Evolutionary conservation across 1,284 basidiomycete species (phyloP), one percentile per base, ranked within the genome.

Genomic region (Papiliotrema flavescens): DNA sequence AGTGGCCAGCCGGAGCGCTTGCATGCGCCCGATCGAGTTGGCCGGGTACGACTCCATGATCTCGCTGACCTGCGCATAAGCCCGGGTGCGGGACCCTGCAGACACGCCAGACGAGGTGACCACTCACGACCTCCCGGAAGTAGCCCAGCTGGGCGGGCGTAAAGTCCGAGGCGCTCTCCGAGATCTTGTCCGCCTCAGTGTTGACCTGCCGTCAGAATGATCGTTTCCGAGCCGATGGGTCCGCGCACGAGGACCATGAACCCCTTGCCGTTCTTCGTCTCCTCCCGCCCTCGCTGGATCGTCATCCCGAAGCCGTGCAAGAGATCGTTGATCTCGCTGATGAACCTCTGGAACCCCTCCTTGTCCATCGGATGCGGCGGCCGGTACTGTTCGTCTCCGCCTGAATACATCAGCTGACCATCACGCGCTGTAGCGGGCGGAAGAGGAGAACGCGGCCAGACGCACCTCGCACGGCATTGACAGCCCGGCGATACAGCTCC

Each of bases 31-130:
- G 32, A 76, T 53, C 5, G 74, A 75, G 56, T 73, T 73, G 41
- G 62, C 73, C 3, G 74, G 75, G 51, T 74, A 73, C 0, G 67
- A 70, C 3, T 55, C 49, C 35, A 75, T 62, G 36, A 76, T 75
- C 22, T 59, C 68, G 32, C 61, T 57, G 42, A 69, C 54, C 67
- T 71, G 36, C 2, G 5, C 13, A 22, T 28, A 37, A 20, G 20
- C 20, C 36, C 11, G 15, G 1, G 13, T 24, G 8, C n/a, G 2
- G 9, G 22, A 23, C 24, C 32, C 15, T 26, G 20, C 7, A 23
- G 8, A 39, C 24, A 34, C 14, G 49, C 39, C 15, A 41, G 17
- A 28, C 35, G 9, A 4, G 23, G 20, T 57, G 28, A 11, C 28
- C 28, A 32, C 68, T 52, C 19, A 75, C 70, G 14, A 75, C 51